A percentile compares a stretch with the other conserved stretches of the same genome.
These are phyloP conservation scores for Scedosporium boydii DNA, from an alignment of 2,329 filamentous ascomycete species.

Conservation along the genomic window DNA sequence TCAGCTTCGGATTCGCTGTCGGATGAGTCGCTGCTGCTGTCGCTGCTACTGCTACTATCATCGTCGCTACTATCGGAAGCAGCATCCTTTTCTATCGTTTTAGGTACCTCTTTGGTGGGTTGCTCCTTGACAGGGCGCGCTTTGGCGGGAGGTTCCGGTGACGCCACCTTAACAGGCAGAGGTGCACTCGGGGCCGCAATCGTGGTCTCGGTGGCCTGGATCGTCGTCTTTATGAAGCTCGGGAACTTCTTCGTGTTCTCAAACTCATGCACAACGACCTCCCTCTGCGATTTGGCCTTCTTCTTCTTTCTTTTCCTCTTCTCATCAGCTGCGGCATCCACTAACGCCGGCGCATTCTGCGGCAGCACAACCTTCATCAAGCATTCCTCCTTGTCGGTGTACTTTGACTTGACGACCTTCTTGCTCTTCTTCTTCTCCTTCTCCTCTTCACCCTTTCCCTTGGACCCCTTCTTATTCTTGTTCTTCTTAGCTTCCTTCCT, in stretches of 20 bases:
- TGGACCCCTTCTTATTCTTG: conserved; percentile 36
- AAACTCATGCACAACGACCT: conserved; percentile 79
- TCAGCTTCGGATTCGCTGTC: neutral
- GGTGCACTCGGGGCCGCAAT: neutral
- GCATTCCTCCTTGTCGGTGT: conserved; percentile 71
- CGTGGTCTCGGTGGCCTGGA: neutral
- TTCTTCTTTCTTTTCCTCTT: conserved; percentile 52
- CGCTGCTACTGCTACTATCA: conserved; percentile 18
- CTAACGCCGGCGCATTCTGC: conserved; percentile 30
- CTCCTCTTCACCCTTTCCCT: conserved; percentile 38
- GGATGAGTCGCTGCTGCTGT: neutral
- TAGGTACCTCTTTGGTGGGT: neutral
- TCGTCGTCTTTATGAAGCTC: conserved; percentile 56
- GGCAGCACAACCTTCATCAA: conserved; percentile 74
- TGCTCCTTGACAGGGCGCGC: neutral
- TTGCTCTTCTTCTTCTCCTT: conserved; percentile 48
- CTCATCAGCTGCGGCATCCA: conserved; percentile 29
- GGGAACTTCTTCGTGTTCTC: conserved; percentile 75
- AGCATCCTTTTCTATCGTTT: neutral
- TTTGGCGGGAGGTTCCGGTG: neutral
- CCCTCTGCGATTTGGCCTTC: conserved; percentile 37
- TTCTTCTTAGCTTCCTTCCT: conserved; percentile 35
- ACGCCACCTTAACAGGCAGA: neutral
- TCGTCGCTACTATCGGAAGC: conserved; percentile 26
- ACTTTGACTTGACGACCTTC: conserved; percentile 60